phyloP scores from a whole-genome alignment of 129 eudicot genomes.

The Smallanthus sonchifolius region DNA sequence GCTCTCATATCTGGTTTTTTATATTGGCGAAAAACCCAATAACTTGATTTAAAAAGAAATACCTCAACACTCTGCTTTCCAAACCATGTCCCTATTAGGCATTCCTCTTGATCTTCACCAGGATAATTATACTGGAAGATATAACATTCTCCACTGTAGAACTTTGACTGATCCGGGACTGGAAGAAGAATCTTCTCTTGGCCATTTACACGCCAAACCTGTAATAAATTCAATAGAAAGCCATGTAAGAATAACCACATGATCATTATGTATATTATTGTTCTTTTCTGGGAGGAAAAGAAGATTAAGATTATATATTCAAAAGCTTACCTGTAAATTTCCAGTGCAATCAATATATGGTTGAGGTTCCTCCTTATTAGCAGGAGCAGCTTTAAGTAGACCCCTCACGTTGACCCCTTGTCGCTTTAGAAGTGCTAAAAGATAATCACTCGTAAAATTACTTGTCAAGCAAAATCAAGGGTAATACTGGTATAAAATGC shows the following conservation, averaged over 20 bases:
- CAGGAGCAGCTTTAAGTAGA: slow-evolving; percentile 71
- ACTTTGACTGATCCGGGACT: slow-evolving; percentile 65
- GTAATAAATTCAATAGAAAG: slow-evolving; percentile 13
- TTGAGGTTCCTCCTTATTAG: slow-evolving; percentile 73
- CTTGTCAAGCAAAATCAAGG: slow-evolving; percentile 7
- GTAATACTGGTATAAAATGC: neutral
- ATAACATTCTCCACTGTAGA: slow-evolving; percentile 95
- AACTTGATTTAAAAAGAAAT: neutral
- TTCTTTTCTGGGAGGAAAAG: slow-evolving; percentile 1
- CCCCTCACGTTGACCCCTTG: slow-evolving; percentile 92
- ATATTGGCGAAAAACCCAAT: neutral
- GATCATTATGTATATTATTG: slow-evolving; percentile 18
- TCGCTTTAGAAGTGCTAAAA: slow-evolving; percentile 74
- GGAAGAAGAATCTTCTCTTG: slow-evolving; percentile 60
- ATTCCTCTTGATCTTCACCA: slow-evolving; percentile 79
- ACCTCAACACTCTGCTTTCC: slow-evolving; percentile 88
- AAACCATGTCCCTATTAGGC: slow-evolving; percentile 86
- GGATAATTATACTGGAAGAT: slow-evolving; percentile 81
- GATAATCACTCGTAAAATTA: slow-evolving; percentile 20
- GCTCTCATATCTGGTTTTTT: neutral
- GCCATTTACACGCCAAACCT: slow-evolving; percentile 98
- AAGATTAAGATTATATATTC: neutral
- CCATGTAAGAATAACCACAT: neutral
- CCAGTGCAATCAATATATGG: slow-evolving; percentile 81
- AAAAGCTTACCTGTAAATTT: slow-evolving; percentile 61